Base-by-base conservation (phyloP, 345 rosid species). In the Salix udensis region DNA sequence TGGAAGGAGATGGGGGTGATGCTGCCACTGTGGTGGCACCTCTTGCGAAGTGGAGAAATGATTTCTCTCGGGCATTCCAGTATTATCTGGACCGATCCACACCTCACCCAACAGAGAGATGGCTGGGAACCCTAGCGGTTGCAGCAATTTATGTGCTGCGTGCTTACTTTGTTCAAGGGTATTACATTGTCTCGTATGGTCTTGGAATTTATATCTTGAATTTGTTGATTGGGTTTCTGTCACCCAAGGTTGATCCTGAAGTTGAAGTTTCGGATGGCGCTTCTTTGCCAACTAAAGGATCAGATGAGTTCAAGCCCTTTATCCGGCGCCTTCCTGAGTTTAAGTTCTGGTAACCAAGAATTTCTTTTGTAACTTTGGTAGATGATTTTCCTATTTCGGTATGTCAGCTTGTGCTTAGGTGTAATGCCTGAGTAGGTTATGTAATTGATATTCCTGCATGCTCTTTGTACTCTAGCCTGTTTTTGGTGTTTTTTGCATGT, bases 241-340 rank as follows among this genome's bases (percentile, higher is more conserved):
- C 93, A 1, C 97, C 97, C 6, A 86, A 85, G 75, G 92, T 90
- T 77, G 97, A 93, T 78, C 97, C 91, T 1, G 93, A 91, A 81
- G 82, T 91, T 67, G 94, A 91, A 77, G 86, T 84, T 72, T 66
- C 84, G 52, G 91, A 88, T 79, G 87, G 84, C 36, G 85, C 86
- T 69, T 83, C 90, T 4, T 82, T 84, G 84, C 87, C 89, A 6
- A 82, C 80, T 16, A 82, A 72, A 71, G 88, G 77, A 15, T 85
- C 90, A 8, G 88, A 89, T 83, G 91, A 93, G 68, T 91, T 87
- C 78, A 90, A 83, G 86, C 97, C 97, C 31, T 91, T 91, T 76
- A 61, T 88, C 78, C 92, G 93, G 78, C 89, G 95, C n/a, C 93
- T 90, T 68, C 97, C 97, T 19, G 97, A 91, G 83, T 91, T 91